These are phyloP conservation scores for Casuarina equisetifolia DNA, from an alignment of 306 rosid genomes.

Conservation along the genomic window DNA sequence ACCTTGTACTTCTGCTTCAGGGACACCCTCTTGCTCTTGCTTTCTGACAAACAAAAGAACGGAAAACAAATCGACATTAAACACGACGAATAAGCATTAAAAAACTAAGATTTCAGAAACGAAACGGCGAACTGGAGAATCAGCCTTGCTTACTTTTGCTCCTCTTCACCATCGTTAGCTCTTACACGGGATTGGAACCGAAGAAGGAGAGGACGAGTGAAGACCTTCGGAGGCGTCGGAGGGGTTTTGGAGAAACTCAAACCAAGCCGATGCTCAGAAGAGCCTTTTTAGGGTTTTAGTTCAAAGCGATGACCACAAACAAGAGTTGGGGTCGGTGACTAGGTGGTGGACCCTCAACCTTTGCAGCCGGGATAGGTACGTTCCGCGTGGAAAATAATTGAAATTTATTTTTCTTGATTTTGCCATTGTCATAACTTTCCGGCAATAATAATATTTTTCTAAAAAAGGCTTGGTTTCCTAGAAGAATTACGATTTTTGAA, in stretches of 20 bases:
- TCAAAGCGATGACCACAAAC: too few species aligned
- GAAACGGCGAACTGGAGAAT: not conserved
- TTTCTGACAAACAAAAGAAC: slow-evolving; percentile 47
- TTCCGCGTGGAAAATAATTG: too few species aligned
- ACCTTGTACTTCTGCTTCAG: slow-evolving; percentile 88
- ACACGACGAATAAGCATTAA: not conserved
- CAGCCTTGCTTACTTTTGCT: slow-evolving; percentile 67
- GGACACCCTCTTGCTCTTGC: slow-evolving; percentile 89
- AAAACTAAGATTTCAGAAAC: not conserved
- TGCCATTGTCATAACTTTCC: too few species aligned
- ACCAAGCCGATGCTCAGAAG: too few species aligned
- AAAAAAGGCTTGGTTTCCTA: too few species aligned
- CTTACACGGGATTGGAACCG: not conserved
- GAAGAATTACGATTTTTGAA: too few species aligned
- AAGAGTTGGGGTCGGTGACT: too few species aligned
- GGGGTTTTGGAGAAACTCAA: not conserved
- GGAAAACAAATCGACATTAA: not conserved
- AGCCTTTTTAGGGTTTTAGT: too few species aligned
- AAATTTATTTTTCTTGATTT: too few species aligned
- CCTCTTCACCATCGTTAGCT: slow-evolving; percentile 66
- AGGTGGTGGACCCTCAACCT: too few species aligned
- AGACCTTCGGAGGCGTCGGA: not conserved
- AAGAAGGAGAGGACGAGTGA: not conserved
- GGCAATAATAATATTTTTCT: too few species aligned
- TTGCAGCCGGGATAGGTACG: too few species aligned